phyloP scores from a whole-genome alignment of 306 rosid genomes.

The Herpetospermum pedunculosum region DNA sequence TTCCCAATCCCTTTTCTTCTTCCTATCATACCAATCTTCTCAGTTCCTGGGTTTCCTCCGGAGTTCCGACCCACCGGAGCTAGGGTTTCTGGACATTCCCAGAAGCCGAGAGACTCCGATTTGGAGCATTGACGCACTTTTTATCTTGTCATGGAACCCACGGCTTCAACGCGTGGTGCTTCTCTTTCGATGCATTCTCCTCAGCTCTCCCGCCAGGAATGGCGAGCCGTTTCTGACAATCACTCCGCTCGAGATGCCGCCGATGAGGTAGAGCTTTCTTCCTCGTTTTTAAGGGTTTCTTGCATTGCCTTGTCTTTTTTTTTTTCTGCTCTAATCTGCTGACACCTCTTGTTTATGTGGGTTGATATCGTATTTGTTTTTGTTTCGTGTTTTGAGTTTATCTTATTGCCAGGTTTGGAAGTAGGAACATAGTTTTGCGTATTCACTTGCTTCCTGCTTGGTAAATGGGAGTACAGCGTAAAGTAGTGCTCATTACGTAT shows the following conservation, averaged over 20 bases:
- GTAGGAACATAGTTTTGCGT: background rate
- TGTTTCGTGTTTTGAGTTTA: background rate
- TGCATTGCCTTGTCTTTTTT: conserved; percentile 31
- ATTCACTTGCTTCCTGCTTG: background rate
- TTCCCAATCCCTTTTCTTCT: background rate
- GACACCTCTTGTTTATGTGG: background rate
- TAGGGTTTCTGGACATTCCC: conserved; percentile 10
- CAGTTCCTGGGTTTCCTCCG: background rate
- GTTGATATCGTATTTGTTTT: background rate
- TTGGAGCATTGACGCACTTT: conserved; percentile 12
- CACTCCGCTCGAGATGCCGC: conserved; percentile 53
- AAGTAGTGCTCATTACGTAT: background rate
- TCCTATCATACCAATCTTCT: background rate
- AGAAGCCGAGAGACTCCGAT: background rate
- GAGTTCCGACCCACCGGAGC: background rate
- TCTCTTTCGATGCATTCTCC: conserved; percentile 43
- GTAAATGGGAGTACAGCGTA: background rate
- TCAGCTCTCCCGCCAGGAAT: conserved; percentile 51
- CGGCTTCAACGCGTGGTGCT: conserved; percentile 56
- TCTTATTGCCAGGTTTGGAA: background rate
- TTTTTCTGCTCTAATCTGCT: too few species aligned
- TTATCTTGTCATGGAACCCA: conserved; percentile 55
- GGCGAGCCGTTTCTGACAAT: conserved; percentile 82
- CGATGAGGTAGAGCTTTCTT: conserved; percentile 50
- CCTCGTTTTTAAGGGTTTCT: background rate